phyloP scores from a whole-genome alignment of 78 protist species.

The Anaeramoeba flamelloides region DNA sequence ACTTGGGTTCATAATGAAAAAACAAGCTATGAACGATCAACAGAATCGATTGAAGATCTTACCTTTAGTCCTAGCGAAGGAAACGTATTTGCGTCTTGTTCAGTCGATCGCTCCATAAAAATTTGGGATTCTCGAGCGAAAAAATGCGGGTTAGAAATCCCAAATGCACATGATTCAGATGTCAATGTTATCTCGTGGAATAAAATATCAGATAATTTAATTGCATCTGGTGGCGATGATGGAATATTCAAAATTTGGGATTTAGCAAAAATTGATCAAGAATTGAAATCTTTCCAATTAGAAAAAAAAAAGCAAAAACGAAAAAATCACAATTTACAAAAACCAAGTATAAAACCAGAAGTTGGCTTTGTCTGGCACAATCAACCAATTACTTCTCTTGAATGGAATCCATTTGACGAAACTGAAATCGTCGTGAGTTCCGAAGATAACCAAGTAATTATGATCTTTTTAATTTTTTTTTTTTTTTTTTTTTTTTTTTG shows the following conservation, averaged over 20 bases:
- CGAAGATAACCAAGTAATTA: slow-evolving; percentile 40
- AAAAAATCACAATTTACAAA: too few relatives aligned
- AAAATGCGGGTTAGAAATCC: not conserved
- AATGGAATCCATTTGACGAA: slow-evolving; percentile 67
- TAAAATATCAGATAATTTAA: slow-evolving; percentile 20
- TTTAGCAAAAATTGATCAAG: slow-evolving; percentile 14
- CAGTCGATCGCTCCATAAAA: not conserved
- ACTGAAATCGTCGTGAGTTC: slow-evolving; percentile 57
- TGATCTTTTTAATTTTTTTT: not conserved
- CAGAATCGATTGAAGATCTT: slow-evolving; percentile 64
- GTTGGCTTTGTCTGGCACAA: slow-evolving; percentile 49
- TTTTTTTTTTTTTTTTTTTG: too few relatives aligned
- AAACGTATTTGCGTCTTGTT: slow-evolving; percentile 11
- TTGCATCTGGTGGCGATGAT: slow-evolving; percentile 80
- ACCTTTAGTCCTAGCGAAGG: slow-evolving; percentile 66
- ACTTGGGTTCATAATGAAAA: slow-evolving; percentile 10
- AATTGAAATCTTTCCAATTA: not conserved
- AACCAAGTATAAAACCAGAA: too few relatives aligned
- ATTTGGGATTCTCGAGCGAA: not conserved
- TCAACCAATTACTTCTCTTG: slow-evolving; percentile 62
- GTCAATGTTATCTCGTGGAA: not conserved
- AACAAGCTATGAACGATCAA: slow-evolving; percentile 40
- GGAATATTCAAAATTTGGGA: slow-evolving; percentile 79
- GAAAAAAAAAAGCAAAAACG: too few relatives aligned
- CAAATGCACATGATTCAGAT: not conserved